Base-by-base conservation (phyloP, 129 eudicot species). In the Centella asiatica region DNA sequence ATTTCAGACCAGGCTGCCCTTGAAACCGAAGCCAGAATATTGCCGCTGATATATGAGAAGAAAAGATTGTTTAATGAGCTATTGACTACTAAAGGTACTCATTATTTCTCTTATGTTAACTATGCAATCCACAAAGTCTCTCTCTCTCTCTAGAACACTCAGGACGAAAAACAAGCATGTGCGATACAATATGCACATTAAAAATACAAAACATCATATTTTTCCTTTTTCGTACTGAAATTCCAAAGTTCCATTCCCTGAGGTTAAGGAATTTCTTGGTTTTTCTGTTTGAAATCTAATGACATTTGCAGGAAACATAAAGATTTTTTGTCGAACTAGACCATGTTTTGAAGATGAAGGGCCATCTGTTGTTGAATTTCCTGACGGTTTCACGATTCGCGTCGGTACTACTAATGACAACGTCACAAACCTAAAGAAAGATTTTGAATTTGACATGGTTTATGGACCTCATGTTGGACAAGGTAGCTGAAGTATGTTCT, bases 301-400 rank as follows among this genome's bases (percentile, higher is more conserved):
- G 19, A 45, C 19, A 31, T 64, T 74, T 80, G 60, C 83, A 93
- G 96, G 99, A 76, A 93, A 77, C 69, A 79, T 93, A 60, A 83
- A 93, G 82, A 95, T 85, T 28, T 88, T 82, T 83, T 88, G 99
- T 71, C 95, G 99, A 64, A 80, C 89, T 63, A 78, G 99, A 74
- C 99, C 99, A 33, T 85, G 85, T 57, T 93, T 93, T 85, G 99
- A 93, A 70, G 90, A 88, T 46, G 99, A 93, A 85, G 99, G 99
- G 26, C 83, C 81, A 24, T 82, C 88, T 0, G 57, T 85, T 65
- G 95, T 88, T 71, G 96, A 88, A 69, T 93, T 78, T 77, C 96
- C 99, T 51, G 96, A 93, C 70, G 92, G 88, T 67, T 78, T 53
- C 69, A 88, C 96, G 5, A 66, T 88, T 31, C 93, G 99, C 39